Evolutionary conservation across 2,329 filamentous ascomycete genomes (phyloP).

Genomic region (Lojkania enalia): DNA sequence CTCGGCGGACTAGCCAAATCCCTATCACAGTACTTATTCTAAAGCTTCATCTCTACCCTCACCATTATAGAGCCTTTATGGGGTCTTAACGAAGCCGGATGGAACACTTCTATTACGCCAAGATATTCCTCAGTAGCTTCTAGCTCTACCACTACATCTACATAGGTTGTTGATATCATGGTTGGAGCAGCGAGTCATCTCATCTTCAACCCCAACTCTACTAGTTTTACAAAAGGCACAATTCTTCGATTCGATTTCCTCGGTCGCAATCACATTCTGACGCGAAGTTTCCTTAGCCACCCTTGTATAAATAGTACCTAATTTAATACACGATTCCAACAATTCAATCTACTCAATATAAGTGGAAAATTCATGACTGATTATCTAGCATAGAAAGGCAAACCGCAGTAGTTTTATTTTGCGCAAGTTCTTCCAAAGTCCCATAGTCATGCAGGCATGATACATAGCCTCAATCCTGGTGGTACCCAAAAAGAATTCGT

Average conservation of each 20-base stretch:
- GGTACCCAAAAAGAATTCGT: background rate
- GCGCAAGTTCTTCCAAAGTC: slow-evolving; percentile 9
- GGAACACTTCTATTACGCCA: background rate
- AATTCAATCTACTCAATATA: slow-evolving; percentile 7
- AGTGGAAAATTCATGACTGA: slow-evolving; percentile 12
- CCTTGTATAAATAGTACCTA: slow-evolving; percentile 6
- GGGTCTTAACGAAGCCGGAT: too few species aligned
- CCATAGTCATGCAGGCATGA: slow-evolving; percentile 12
- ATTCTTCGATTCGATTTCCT: slow-evolving; percentile 13
- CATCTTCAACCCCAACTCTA: slow-evolving; percentile 9
- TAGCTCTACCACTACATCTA: background rate
- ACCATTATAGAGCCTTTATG: too few species aligned
- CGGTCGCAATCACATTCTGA: slow-evolving; percentile 10
- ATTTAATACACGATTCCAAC: slow-evolving; percentile 11
- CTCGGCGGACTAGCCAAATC: too few species aligned
- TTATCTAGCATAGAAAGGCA: slow-evolving; percentile 3
- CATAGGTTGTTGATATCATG: slow-evolving; percentile 8
- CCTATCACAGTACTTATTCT: too few species aligned
- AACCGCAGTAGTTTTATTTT: slow-evolving; percentile 15
- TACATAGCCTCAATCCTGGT: slow-evolving; percentile 12
- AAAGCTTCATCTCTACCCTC: too few species aligned
- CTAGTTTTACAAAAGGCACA: slow-evolving; percentile 5
- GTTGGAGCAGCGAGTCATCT: slow-evolving; percentile 10
- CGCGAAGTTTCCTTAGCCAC: slow-evolving; percentile 5
- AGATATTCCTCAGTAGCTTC: background rate